A percentile compares a stretch with the other conserved stretches of the same genome.
These are phyloP conservation scores for Leccinum subfulvum DNA, from an alignment of 1,284 basidiomycete species.

Conservation along the genomic window DNA sequence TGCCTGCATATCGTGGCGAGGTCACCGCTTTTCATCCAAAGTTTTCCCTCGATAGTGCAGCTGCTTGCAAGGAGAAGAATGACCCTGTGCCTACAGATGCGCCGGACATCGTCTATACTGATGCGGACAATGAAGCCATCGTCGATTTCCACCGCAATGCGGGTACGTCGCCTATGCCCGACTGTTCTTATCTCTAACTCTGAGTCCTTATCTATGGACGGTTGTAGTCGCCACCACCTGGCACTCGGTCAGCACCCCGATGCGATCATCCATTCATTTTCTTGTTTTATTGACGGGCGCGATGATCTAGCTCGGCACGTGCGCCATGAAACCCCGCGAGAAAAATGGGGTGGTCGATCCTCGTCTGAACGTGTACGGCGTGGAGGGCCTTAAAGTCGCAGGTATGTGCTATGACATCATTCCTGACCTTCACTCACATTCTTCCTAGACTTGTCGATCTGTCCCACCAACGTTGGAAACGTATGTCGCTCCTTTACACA, in stretches of 20 bases:
- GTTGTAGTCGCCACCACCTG: slow-evolving; percentile 44
- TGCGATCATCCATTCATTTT: neutral
- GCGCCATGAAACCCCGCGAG: slow-evolving; percentile 27
- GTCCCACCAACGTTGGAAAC: slow-evolving; percentile 31
- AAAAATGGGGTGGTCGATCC: slow-evolving; percentile 33
- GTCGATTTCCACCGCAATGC: slow-evolving; percentile 40
- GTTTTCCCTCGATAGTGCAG: slow-evolving; percentile 48
- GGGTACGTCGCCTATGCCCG: slow-evolving; percentile 22
- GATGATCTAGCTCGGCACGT: slow-evolving; percentile 26
- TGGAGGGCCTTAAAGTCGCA: slow-evolving; percentile 31
- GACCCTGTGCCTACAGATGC: slow-evolving; percentile 42
- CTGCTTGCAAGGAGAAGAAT: slow-evolving; percentile 33
- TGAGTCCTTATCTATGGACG: neutral
- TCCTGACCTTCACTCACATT: too few species aligned
- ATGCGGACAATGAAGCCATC: slow-evolving; percentile 54
- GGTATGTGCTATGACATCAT: slow-evolving; percentile 12
- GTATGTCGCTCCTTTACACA: slow-evolving; percentile 17
- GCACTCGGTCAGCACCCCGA: slow-evolving; percentile 48
- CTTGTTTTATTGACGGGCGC: neutral
- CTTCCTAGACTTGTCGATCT: slow-evolving; percentile 33
- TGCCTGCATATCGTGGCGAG: slow-evolving; percentile 58
- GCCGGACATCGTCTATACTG: slow-evolving; percentile 52
- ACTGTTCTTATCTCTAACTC: neutral
- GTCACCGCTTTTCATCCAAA: slow-evolving; percentile 43
- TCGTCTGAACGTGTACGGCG: slow-evolving; percentile 30